Conservation (phyloP, 2,329 filamentous ascomycete genomes). For the Alternaria gansuensis region DNA sequence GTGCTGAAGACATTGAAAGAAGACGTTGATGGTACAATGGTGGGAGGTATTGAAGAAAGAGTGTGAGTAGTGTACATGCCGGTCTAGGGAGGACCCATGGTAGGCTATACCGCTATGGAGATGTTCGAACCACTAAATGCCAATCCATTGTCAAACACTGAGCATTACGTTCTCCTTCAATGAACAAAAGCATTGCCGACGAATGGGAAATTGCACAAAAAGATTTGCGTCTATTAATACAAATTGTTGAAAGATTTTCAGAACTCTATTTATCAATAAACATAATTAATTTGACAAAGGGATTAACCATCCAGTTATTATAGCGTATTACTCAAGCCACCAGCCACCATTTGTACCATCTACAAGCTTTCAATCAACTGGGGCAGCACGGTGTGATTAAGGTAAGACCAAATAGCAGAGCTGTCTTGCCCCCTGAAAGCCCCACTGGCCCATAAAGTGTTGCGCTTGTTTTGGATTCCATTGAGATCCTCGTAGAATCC, state of each 20-base stretch:
- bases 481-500: conserved; percentile 38
- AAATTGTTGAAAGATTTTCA: no score
- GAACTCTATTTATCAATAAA: no score
- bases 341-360: neutral
- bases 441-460: conserved; percentile 37
- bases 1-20: neutral
- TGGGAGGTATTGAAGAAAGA: no score
- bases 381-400: conserved; percentile 53
- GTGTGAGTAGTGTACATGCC: neutral
- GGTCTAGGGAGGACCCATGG: neutral
- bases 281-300: no score
- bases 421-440: conserved; percentile 33
- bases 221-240: neutral
- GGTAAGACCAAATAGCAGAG: conserved; percentile 31
- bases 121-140: neutral
- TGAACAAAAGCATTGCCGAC: no score
- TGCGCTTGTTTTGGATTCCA: conserved; percentile 32
- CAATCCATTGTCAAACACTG: neutral
- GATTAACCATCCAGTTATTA: neutral
- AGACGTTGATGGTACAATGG: neutral
- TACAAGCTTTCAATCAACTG: conserved; percentile 24
- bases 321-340: neutral
- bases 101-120: neutral
- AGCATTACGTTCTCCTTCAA: no score
- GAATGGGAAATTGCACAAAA: neutral